Conservation (phyloP, 257 asterid genomes). For the Cynanchum wilfordii region DNA sequence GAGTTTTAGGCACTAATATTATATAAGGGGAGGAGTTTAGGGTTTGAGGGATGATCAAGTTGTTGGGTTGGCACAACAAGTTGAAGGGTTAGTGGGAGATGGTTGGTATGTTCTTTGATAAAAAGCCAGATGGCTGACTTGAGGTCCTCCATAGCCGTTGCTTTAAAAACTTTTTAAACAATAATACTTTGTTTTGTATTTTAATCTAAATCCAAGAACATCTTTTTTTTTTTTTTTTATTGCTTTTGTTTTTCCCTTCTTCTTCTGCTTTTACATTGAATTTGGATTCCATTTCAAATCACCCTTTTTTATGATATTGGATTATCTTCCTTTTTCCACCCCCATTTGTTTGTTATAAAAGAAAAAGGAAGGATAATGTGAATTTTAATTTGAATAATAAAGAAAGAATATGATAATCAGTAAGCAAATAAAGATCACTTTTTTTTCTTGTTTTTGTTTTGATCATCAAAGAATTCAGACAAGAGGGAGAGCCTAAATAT, state of each 20-base stretch:
- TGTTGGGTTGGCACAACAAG: constrained; percentile 4
- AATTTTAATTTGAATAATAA: background rate
- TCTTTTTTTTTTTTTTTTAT: too few species aligned
- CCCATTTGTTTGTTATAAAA: background rate
- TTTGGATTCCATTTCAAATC: constrained; percentile 10
- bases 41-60: background rate
- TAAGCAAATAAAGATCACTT: background rate
- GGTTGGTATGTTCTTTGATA: constrained; percentile 4
- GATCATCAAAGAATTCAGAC: background rate
- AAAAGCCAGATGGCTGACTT: constrained; percentile 15
- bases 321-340: background rate
- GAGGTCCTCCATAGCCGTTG: constrained; percentile 16
- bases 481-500: too few species aligned
- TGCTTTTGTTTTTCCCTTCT: too few species aligned
- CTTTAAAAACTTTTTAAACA: too few species aligned
- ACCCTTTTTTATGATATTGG: background rate
- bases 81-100: constrained; percentile 9
- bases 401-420: background rate
- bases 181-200: background rate
- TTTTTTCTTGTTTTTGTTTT: background rate
- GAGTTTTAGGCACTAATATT: too few species aligned
- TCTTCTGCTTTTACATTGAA: constrained; percentile 4
- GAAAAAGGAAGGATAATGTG: background rate
- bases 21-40: too few species aligned
- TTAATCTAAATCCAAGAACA: background rate